Evolutionary conservation across 2,329 filamentous ascomycete species (phyloP).

Genomic region (Diaporthe citrichinensis): DNA sequence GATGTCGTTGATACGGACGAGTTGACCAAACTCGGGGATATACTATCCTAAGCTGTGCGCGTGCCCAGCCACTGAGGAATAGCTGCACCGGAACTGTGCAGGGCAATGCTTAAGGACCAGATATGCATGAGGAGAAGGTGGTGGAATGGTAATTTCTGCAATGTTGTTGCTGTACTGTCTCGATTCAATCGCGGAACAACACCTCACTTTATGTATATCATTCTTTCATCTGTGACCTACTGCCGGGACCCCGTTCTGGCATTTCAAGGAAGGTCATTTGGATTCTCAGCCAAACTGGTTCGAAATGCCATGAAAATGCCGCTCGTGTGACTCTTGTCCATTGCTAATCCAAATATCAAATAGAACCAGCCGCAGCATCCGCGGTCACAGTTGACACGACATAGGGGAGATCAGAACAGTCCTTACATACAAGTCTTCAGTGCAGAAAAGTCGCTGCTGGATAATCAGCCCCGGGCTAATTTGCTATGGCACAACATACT

Average conservation of each 20-base stretch:
- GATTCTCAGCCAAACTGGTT: background rate
- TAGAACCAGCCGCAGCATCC: background rate
- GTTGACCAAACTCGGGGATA: conserved; percentile 13
- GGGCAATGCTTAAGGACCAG: too few relatives aligned
- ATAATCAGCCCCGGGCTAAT: background rate
- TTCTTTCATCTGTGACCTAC: background rate
- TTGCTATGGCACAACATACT: background rate
- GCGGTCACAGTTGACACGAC: background rate
- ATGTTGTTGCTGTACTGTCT: background rate
- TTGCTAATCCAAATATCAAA: background rate
- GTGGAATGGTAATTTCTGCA: background rate
- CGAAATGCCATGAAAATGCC: background rate
- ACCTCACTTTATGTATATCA: background rate
- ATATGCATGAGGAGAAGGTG: background rate
- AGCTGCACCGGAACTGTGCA: too few relatives aligned
- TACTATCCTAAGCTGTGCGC: background rate
- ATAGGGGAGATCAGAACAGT: background rate
- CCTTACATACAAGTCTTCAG: background rate
- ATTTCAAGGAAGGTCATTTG: background rate
- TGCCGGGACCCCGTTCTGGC: background rate
- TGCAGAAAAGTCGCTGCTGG: background rate
- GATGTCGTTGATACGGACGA: conserved; percentile 40
- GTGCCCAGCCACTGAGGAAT: background rate
- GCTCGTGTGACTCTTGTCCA: background rate
- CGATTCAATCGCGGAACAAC: background rate